Evolutionary conservation across 352 stramenopile species (phyloP), one percentile per base, ranked within the genome.

Genomic region (Phytophthora niederhauseri): DNA sequence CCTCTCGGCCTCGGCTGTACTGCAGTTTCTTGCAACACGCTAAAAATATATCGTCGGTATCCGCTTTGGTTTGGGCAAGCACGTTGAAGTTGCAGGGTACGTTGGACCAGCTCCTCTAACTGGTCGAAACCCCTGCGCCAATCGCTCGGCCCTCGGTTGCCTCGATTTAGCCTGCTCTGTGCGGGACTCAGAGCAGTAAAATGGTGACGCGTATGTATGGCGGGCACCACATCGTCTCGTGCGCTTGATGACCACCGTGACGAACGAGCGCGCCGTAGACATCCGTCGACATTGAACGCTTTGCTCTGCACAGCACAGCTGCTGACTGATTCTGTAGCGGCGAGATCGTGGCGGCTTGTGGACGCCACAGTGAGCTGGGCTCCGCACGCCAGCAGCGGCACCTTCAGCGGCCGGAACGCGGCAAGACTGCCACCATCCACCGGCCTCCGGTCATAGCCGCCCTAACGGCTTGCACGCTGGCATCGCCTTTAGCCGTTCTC

Each of bases 21-120:
- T 66, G n/a, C 49, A 46, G 61, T 68, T 70, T 67, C 64, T 57
- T 50, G 31, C 61, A 64, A 20, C 57, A 28, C 36, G 60, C 66
- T 74, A 68, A 64, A 61, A 26, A 15, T 57, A 61, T 75, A 73
- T 20, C 43, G 2, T 14, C 48, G 11, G 7, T n/a, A n/a, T n/a
- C 7, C 11, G 2, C 45, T 26, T 26, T 26, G 24, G 24, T 26
- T 26, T 26, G 24, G 59, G 11, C 63, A 65, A 51, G 52, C 34
- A 68, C 53, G 52, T 68, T 75, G 63, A 75, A 68, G 65, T 55
- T 54, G 22, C 30, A 46, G 46, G 7, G 8, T n/a, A 30, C 62
- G 68, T 72, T 67, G 59, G 61, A 70, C 63, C 46, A 70, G 58
- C n/a, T n/a, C n/a, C n/a, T n/a, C n/a, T n/a, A n/a, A n/a, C n/a